These are phyloP conservation scores for Coemansia sp. DNA, from an alignment of 192 early-diverging fungal genomes.

Conservation along the genomic window DNA sequence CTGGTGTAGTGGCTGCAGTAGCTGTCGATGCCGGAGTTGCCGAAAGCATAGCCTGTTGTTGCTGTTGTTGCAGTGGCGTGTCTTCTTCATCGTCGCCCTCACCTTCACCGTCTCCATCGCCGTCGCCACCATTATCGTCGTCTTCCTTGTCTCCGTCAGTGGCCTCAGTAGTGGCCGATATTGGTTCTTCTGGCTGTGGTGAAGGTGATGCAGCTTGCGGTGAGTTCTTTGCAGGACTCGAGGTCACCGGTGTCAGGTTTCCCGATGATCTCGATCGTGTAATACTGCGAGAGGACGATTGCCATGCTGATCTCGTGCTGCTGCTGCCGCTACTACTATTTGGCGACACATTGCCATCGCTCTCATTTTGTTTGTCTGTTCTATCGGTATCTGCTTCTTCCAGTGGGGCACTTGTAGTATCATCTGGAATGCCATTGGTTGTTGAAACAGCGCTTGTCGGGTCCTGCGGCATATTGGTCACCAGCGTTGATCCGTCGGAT, in stretches of 20 bases:
- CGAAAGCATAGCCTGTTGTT: neutral
- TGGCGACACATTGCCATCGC: too few relatives aligned
- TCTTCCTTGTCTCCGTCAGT: neutral
- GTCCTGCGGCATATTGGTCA: slow-evolving; percentile 3
- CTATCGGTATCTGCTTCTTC: too few relatives aligned
- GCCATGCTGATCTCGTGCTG: too few relatives aligned
- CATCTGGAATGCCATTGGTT: neutral
- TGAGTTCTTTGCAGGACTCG: too few relatives aligned
- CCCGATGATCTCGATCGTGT: too few relatives aligned
- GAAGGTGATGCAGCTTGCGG: neutral
- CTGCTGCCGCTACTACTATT: too few relatives aligned
- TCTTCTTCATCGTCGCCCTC: slow-evolving; percentile 6
- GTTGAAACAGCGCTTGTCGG: neutral
- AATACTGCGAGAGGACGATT: too few relatives aligned
- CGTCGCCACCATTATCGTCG: slow-evolving; percentile 3
- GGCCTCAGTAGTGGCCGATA: slow-evolving; percentile 1
- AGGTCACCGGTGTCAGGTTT: too few relatives aligned
- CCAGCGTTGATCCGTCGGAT: slow-evolving; percentile 35
- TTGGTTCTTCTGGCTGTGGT: neutral
- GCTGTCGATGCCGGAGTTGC: slow-evolving; percentile 17
- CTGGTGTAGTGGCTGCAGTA: slow-evolving; percentile 7
- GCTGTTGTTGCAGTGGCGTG: slow-evolving; percentile 1
- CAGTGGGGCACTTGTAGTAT: neutral
- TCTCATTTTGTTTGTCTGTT: too few relatives aligned
- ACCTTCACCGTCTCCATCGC: neutral